Evolutionary conservation across 352 stramenopile species (phyloP).

Genomic region (Thalassiosira oceanica): DNA sequence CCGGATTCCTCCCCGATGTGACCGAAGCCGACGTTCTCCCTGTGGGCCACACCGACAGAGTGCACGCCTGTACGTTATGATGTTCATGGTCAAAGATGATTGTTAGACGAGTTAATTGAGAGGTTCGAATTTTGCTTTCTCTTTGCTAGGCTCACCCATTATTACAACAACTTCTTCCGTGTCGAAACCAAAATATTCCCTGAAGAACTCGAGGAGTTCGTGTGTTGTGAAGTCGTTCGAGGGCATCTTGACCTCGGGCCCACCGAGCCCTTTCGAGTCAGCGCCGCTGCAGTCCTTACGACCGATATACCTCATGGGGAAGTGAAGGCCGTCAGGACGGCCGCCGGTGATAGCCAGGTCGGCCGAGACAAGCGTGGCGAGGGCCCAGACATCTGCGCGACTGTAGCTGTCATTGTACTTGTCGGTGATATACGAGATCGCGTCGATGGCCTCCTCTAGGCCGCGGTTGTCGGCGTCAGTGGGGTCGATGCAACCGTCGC

Average conservation of each 20-base stretch:
- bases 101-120: too few species aligned
- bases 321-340: slow-evolving; percentile 8
- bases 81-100: too few species aligned
- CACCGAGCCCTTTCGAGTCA: slow-evolving; percentile 30
- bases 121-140: too few species aligned
- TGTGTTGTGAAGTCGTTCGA: slow-evolving; percentile 13
- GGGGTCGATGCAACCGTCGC: slow-evolving; percentile 58
- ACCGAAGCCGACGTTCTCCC: slow-evolving; percentile 38
- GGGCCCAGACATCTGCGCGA: slow-evolving; percentile 58
- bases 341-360: slow-evolving; percentile 12
- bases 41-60: slow-evolving; percentile 18
- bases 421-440: slow-evolving; percentile 33
- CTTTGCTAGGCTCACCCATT: too few species aligned
- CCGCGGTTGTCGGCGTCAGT: slow-evolving; percentile 50
- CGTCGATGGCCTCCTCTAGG: slow-evolving; percentile 40
- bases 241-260: slow-evolving; percentile 3
- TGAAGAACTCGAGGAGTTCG: slow-evolving; percentile 31
- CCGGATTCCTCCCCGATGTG: slow-evolving; percentile 18
- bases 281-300: slow-evolving; percentile 15
- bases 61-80: too few species aligned
- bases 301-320: slow-evolving; percentile 16
- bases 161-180: slow-evolving; percentile 22
- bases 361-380: slow-evolving; percentile 31
- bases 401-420: slow-evolving; percentile 25
- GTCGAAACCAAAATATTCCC: slow-evolving; percentile 15